These are phyloP conservation scores for Lipomyces sp. DNA, from an alignment of 805 yeast genomes.

Conservation along the genomic window DNA sequence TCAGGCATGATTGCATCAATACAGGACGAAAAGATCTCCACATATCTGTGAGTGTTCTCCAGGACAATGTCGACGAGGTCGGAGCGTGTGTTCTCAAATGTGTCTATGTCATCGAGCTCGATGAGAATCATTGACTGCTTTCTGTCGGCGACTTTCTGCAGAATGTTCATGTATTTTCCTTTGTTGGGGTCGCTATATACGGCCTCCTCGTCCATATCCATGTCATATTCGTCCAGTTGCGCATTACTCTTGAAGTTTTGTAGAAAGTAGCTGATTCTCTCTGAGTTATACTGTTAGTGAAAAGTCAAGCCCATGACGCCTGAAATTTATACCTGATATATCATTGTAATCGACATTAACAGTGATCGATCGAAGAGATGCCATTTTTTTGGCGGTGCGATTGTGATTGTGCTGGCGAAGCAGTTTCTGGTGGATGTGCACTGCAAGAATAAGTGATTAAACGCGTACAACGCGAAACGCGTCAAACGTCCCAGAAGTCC, in stretches of 20 bases:
- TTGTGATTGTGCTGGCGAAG: background rate
- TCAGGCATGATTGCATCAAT: slow-evolving; percentile 84
- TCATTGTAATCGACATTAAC: slow-evolving; percentile 71
- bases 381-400: slow-evolving; percentile 45
- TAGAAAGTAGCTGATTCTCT: slow-evolving; percentile 34
- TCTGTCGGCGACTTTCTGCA: slow-evolving; percentile 85
- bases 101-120: slow-evolving; percentile 82
- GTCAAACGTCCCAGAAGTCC: background rate
- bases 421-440: background rate
- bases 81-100: slow-evolving; percentile 57
- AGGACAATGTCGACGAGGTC: slow-evolving; percentile 62
- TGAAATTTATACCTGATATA: slow-evolving; percentile 47
- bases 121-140: slow-evolving; percentile 68
- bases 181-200: slow-evolving; percentile 53
- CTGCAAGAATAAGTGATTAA: background rate
- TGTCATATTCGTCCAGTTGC: slow-evolving; percentile 40
- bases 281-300: slow-evolving; percentile 12
- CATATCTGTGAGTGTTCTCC: slow-evolving; percentile 76
- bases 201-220: slow-evolving; percentile 39
- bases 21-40: slow-evolving; percentile 73
- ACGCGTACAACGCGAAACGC: slow-evolving; percentile 2
- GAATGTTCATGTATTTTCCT: slow-evolving; percentile 68
- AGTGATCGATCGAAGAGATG: slow-evolving; percentile 57
- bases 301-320: background rate
- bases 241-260: slow-evolving; percentile 27